phyloP scores from a whole-genome alignment of 2,329 filamentous ascomycete species.

The Metarhizium album region DNA sequence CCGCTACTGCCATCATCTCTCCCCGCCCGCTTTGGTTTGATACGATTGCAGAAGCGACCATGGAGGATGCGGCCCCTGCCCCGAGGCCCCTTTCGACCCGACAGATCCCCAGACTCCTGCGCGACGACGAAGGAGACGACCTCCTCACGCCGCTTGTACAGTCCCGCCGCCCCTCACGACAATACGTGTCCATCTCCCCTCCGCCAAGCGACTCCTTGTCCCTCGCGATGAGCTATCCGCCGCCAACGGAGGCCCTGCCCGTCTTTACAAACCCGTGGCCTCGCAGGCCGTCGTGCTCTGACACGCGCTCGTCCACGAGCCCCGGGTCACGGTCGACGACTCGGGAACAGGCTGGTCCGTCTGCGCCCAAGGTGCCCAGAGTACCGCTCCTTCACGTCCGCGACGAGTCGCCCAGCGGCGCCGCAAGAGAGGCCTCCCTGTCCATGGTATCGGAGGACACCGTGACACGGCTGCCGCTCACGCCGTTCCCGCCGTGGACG shows the following conservation, averaged over 20 bases:
- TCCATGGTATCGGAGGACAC: slow-evolving; percentile 5
- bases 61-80: not conserved
- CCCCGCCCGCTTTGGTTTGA: not conserved
- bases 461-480: slow-evolving; percentile 12
- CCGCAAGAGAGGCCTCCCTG: not conserved
- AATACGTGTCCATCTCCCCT: not conserved
- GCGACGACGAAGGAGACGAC: not conserved
- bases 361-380: not conserved
- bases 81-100: not conserved
- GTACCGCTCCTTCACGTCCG: not conserved
- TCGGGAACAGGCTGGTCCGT: not conserved
- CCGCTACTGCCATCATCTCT: not conserved
- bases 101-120: not conserved
- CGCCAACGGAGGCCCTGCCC: not conserved
- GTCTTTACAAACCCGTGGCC: not conserved
- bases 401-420: not conserved
- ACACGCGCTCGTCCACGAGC: not conserved
- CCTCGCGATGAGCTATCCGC: not conserved
- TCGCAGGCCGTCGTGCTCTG: not conserved
- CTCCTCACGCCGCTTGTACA: not conserved
- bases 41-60: not conserved
- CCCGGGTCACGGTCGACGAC: not conserved
- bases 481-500: slow-evolving; percentile 17
- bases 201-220: not conserved
- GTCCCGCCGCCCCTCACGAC: not conserved